Conservation (phyloP, 1,284 basidiomycete species). For the Ganoderma lingzhi region DNA sequence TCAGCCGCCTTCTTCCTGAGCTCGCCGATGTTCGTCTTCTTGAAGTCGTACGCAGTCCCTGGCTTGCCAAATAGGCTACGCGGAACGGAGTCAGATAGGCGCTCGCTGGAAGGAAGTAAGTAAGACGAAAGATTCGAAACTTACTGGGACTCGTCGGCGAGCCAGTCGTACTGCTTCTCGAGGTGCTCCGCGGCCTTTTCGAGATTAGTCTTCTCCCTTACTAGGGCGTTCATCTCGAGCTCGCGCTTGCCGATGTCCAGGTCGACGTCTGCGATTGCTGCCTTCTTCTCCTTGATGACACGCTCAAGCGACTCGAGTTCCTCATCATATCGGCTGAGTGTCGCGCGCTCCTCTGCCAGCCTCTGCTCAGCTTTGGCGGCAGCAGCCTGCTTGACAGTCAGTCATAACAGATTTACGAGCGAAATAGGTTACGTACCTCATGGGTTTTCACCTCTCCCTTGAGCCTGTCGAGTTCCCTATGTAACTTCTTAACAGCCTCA, state of each 20-base stretch:
- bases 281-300: constrained; percentile 85
- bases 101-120: not conserved
- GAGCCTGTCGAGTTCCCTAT: constrained; percentile 72
- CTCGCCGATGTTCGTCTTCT: constrained; percentile 70
- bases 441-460: constrained; percentile 59
- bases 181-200: constrained; percentile 60
- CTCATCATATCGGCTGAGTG: constrained; percentile 87
- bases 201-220: constrained; percentile 61
- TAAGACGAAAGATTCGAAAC: constrained; percentile 40
- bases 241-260: constrained; percentile 63
- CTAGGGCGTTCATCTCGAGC: constrained; percentile 57
- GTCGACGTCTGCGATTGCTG: constrained; percentile 77
- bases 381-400: constrained; percentile 51
- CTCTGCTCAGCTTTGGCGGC: constrained; percentile 74
- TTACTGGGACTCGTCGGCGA: constrained; percentile 84
- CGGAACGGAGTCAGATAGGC: not conserved
- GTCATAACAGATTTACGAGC: not conserved
- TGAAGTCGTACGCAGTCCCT: constrained; percentile 88
- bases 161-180: constrained; percentile 92
- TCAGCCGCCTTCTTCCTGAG: constrained; percentile 77
- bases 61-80: constrained; percentile 82
- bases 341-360: constrained; percentile 85
- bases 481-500: constrained; percentile 64
- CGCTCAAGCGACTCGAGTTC: constrained; percentile 87
- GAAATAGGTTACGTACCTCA: constrained; percentile 52